phyloP scores from a whole-genome alignment of 2,329 filamentous ascomycete genomes.

The Alternaria hordeiaustralica region DNA sequence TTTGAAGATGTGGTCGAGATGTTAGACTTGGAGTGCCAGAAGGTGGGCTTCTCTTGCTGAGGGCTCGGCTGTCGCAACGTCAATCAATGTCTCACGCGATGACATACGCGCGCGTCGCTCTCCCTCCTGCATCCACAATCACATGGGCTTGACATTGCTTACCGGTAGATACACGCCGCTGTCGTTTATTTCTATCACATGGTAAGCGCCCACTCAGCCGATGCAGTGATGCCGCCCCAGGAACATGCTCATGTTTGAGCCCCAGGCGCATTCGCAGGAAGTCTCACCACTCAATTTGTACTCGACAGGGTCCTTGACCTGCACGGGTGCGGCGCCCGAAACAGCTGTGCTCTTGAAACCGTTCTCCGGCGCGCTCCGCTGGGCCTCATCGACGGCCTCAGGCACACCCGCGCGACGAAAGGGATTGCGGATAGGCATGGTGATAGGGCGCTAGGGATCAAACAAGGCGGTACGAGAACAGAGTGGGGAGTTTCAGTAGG shows the following conservation, averaged over 20 bases:
- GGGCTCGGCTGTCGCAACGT: conserved; percentile 69
- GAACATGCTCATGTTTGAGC: conserved; percentile 5
- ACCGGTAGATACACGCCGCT: conserved; percentile 94
- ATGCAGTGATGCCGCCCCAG: conserved; percentile 5
- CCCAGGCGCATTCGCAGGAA: conserved; percentile 9
- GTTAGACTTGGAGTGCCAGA: conserved; percentile 68
- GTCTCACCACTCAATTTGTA: conserved; percentile 60
- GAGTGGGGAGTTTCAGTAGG: conserved; percentile 26
- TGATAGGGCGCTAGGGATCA: conserved; percentile 16
- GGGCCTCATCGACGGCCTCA: conserved; percentile 42
- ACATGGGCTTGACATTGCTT: conserved; percentile 47
- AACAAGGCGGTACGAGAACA: conserved; percentile 22
- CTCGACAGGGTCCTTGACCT: conserved; percentile 55
- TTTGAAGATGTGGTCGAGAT: conserved; percentile 61
- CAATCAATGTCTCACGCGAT: conserved; percentile 12
- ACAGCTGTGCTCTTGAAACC: conserved; percentile 45
- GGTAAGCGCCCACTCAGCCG: conserved; percentile 33
- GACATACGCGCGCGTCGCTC: conserved; percentile 1
- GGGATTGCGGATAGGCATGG: conserved; percentile 52
- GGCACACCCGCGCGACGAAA: conserved; percentile 47
- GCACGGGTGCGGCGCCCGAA: conserved; percentile 49
- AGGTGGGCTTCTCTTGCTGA: conserved; percentile 80
- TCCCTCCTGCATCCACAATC: not conserved
- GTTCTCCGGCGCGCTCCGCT: conserved; percentile 40
- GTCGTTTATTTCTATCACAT: conserved; percentile 82